phyloP scores from a whole-genome alignment of 1,284 basidiomycete genomes.

The Marasmius tenuissimus region DNA sequence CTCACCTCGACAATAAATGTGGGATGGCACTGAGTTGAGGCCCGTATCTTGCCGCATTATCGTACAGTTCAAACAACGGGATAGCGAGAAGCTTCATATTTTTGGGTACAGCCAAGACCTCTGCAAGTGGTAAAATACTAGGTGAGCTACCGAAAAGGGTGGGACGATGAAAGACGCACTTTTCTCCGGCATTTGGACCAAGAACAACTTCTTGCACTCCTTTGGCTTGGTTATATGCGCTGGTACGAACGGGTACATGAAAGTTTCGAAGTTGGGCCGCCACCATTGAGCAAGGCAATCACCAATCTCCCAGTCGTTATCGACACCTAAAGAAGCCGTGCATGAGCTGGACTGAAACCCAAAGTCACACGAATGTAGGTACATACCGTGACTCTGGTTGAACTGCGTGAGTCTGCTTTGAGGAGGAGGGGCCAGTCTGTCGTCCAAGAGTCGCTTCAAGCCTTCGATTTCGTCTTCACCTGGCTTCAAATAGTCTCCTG shows the following conservation, averaged over 20 bases:
- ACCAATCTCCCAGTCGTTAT: constrained; percentile 93
- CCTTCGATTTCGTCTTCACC: constrained; percentile 92
- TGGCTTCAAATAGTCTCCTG: constrained; percentile 97
- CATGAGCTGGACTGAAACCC: constrained; percentile 53
- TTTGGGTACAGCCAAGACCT: constrained; percentile 93
- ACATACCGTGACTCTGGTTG: constrained; percentile 13
- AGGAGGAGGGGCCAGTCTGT: constrained; percentile 81
- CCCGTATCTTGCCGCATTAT: constrained; percentile 90
- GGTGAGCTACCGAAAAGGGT: not conserved
- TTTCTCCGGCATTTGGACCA: constrained; percentile 92
- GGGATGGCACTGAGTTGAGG: constrained; percentile 95
- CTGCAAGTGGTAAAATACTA: constrained; percentile 41
- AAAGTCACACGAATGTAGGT: constrained; percentile 14
- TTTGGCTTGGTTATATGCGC: constrained; percentile 97
- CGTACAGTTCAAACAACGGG: constrained; percentile 95
- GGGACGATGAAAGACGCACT: constrained; percentile 55
- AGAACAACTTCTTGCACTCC: constrained; percentile 95
- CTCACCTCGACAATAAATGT: constrained; percentile 86
- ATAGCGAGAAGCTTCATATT: constrained; percentile 99
- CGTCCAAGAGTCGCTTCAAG: constrained; percentile 84
- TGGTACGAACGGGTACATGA: constrained; percentile 98
- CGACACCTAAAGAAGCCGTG: constrained; percentile 65
- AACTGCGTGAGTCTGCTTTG: constrained; percentile 8
- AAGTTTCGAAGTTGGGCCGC: constrained; percentile 96
- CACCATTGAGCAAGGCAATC: constrained; percentile 97